Evolutionary conservation across 495 filamentous ascomycete genomes (phyloP), one percentile per base, ranked within the genome.

Genomic region (Rusavskia elegans): DNA sequence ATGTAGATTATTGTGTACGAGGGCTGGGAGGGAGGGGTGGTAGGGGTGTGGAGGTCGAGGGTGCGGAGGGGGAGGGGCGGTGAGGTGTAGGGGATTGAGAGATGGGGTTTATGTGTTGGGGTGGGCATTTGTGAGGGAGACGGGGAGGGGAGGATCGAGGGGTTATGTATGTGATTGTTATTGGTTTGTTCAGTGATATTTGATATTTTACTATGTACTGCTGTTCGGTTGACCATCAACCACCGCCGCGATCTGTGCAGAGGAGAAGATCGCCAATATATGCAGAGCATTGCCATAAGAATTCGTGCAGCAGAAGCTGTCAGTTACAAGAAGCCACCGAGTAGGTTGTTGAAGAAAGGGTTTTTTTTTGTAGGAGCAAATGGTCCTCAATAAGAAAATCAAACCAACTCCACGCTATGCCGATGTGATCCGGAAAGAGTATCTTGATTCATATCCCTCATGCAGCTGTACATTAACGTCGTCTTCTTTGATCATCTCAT

Each of bases 401-500:
- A 39, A 39, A 19, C 19, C 6, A 51, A 48, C 29, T 32, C 51
- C 51, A 46, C 51, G 55, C 55, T 57, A 57, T 41, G 35, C 32
- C 21, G 20, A 10, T 30, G 8, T 9, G 20, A 68, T 63, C 56
- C 65, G 75, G 68, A 83, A 84, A 39, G 75, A 62, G 65, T 83
- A 81, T 60, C 85, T 71, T 63, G 79, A 84, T 50, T 70, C 66
- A 54, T 75, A 83, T 55, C 81, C 83, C 48, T 86, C 79, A 21
- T 76, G 73, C 35, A 75, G 54, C 55, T 57, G 61, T 13, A 81
- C 65, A 21, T 79, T 66, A 20, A 86, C 68, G n/a, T 76, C 68
- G 61, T 85, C 69, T 3, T 72, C 63, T n/a, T 80, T 78, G 50
- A 93, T 77, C 89, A 94, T 95, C 45, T 85, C 76, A 60, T 97